Conservation (phyloP, 441 rosid genomes). For the Jatropha multifida region DNA sequence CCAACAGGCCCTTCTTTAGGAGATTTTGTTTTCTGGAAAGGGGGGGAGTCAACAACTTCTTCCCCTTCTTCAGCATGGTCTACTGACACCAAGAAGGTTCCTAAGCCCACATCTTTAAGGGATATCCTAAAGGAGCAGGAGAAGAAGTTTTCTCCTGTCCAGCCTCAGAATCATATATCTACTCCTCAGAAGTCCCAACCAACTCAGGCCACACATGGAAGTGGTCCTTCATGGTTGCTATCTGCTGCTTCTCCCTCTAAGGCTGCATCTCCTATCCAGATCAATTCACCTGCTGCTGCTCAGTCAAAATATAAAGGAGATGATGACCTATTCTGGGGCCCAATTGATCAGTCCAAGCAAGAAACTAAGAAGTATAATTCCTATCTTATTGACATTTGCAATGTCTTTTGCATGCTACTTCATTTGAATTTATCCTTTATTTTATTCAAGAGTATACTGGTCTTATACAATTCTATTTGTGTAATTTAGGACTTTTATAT, state of each 20-base stretch:
- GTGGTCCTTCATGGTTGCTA: constrained; percentile 54
- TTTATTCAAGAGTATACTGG: background rate
- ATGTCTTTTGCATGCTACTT: background rate
- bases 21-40: constrained; percentile 94
- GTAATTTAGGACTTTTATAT: background rate
- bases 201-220: constrained; percentile 43
- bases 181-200: constrained; percentile 60
- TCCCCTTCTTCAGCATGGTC: constrained; percentile 88
- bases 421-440: background rate
- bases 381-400: background rate
- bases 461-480: background rate
- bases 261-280: constrained; percentile 57
- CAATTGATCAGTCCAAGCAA: constrained; percentile 72
- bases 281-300: constrained; percentile 50
- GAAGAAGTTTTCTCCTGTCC: constrained; percentile 54
- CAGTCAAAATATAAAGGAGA: constrained; percentile 70
- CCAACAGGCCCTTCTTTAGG: constrained; percentile 97
- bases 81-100: constrained; percentile 57
- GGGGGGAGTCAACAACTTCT: constrained; percentile 54
- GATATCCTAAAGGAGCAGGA: constrained; percentile 94
- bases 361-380: constrained; percentile 70
- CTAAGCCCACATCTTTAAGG: constrained; percentile 76
- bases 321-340: constrained; percentile 97
- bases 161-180: constrained; percentile 47
- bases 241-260: constrained; percentile 65